These are phyloP conservation scores for Penstemon newberryi DNA, from an alignment of 257 asterid genomes.

Conservation along the genomic window DNA sequence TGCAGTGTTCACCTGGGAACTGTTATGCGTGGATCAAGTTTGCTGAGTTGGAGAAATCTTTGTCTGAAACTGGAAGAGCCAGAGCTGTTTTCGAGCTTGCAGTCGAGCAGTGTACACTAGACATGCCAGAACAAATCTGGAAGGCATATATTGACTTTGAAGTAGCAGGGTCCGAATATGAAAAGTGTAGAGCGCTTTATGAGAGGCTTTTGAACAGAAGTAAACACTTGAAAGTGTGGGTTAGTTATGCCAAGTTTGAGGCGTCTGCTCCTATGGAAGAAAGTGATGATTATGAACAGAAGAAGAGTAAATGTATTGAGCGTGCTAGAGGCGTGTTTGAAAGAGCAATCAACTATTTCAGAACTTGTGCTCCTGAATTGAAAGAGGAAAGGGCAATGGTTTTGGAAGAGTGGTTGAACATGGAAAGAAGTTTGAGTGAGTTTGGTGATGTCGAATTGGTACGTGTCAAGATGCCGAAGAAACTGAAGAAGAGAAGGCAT, in stretches of 20 bases:
- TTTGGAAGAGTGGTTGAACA: slow-evolving; percentile 79
- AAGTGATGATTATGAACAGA: slow-evolving; percentile 44
- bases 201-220: slow-evolving; percentile 92
- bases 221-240: slow-evolving; percentile 95
- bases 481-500: slow-evolving; percentile 85
- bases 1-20: slow-evolving; percentile 90
- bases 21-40: slow-evolving; percentile 95
- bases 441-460: slow-evolving; percentile 74
- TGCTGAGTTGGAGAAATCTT: slow-evolving; percentile 83
- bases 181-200: slow-evolving; percentile 76
- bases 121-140: slow-evolving; percentile 96
- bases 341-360: slow-evolving; percentile 66
- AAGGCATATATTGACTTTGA: slow-evolving; percentile 97
- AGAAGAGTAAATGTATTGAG: slow-evolving; percentile 50
- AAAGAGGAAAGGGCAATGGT: slow-evolving; percentile 97
- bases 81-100: slow-evolving; percentile 94
- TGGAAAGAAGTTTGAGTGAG: slow-evolving; percentile 74
- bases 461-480: slow-evolving; percentile 78
- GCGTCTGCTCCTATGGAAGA: slow-evolving; percentile 56
- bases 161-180: slow-evolving; percentile 79
- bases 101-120: slow-evolving; percentile 87
- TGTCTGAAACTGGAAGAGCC: slow-evolving; percentile 86
- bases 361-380: slow-evolving; percentile 74
- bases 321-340: slow-evolving; percentile 88
- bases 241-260: slow-evolving; percentile 93